Conservation (phyloP, 345 rosid genomes). For the Pseudoturritis turrita region DNA sequence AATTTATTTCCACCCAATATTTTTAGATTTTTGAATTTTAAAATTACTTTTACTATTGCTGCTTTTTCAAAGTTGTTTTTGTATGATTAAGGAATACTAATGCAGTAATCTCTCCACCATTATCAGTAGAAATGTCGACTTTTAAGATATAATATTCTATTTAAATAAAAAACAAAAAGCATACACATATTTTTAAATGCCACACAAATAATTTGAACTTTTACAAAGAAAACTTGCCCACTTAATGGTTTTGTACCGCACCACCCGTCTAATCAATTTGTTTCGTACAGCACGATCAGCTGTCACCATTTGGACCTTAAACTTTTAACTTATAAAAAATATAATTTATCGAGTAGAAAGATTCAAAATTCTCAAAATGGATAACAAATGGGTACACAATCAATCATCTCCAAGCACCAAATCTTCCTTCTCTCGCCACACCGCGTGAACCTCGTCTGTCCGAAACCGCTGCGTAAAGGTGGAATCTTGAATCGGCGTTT, state of each 20-base stretch:
- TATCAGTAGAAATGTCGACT: constrained; percentile 13
- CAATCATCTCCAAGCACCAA: background rate
- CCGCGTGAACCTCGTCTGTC: constrained; percentile 88
- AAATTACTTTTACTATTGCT: background rate
- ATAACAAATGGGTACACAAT: background rate
- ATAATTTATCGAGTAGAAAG: background rate
- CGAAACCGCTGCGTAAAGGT: constrained; percentile 92
- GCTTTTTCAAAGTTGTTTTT: background rate
- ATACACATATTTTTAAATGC: background rate
- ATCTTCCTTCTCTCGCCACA: constrained; percentile 70
- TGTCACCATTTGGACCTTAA: too few relatives aligned
- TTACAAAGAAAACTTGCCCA: background rate
- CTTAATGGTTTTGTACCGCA: too few relatives aligned
- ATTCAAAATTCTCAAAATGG: background rate
- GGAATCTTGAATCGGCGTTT: constrained; percentile 75
- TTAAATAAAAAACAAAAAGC: background rate
- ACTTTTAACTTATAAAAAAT: background rate
- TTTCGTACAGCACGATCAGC: too few relatives aligned
- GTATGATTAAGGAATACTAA: constrained; percentile 14
- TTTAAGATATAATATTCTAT: background rate
- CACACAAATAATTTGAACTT: background rate
- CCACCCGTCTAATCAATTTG: too few relatives aligned
- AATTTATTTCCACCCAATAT: too few relatives aligned
- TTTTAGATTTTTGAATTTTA: too few relatives aligned
- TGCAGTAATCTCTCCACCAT: constrained; percentile 27